Conservation (phyloP, 495 filamentous ascomycete species). For the Chaetomium tenue region DNA sequence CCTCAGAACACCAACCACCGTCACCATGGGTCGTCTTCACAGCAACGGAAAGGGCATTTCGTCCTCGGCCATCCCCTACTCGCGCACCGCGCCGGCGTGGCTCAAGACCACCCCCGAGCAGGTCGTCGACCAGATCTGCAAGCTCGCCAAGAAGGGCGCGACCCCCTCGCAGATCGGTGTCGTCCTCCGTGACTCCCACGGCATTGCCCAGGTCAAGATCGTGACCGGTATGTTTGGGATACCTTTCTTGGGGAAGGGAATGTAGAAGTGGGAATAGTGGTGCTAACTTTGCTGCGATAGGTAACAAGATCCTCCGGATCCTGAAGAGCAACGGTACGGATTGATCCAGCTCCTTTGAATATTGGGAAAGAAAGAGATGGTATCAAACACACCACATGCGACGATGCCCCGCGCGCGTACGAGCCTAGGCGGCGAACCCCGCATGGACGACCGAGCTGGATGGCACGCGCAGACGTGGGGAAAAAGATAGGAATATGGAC, state of each 20-base stretch:
- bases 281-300: slow-evolving; percentile 46
- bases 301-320: slow-evolving; percentile 99
- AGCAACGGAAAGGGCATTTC: slow-evolving; percentile 99
- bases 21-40: slow-evolving; percentile 96
- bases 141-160: slow-evolving; percentile 94
- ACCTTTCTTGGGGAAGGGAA: background rate
- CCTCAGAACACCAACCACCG: slow-evolving; percentile 37
- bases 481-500: slow-evolving; percentile 11
- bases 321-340: slow-evolving; percentile 69
- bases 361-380: slow-evolving; percentile 16
- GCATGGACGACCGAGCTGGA: background rate
- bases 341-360: slow-evolving; percentile 17
- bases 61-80: slow-evolving; percentile 92
- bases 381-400: background rate
- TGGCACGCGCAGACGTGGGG: slow-evolving; percentile 10
- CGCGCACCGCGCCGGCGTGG: slow-evolving; percentile 86
- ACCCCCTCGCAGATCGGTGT: slow-evolving; percentile 99
- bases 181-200: slow-evolving; percentile 93
- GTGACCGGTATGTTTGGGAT: slow-evolving; percentile 76
- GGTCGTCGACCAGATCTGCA: slow-evolving; percentile 98
- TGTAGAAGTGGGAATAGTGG: slow-evolving; percentile 11
- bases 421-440: background rate
- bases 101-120: slow-evolving; percentile 84
- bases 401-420: slow-evolving; percentile 1
- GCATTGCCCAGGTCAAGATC: slow-evolving; percentile 93